Percentiles rank a stretch among this genome's conserved stretches.
Evolutionary conservation across 129 eudicot species (phyloP).

Genomic region (Tanacetum coccineum): DNA sequence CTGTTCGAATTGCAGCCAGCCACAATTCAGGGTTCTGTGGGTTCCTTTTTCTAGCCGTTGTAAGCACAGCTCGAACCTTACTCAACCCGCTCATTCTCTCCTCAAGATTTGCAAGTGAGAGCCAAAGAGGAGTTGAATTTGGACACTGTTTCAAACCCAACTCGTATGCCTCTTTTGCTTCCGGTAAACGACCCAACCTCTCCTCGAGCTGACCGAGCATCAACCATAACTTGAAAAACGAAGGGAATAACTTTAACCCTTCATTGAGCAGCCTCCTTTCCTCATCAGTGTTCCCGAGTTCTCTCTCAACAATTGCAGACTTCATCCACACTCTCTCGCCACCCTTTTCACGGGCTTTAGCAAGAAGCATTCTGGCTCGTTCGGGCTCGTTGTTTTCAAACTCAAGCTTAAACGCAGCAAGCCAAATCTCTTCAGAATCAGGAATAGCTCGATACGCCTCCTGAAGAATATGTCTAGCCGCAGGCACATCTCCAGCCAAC

Average conservation of each 20-base stretch:
- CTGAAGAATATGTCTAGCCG: slow-evolving; percentile 80
- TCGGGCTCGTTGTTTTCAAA: slow-evolving; percentile 90
- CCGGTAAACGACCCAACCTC: slow-evolving; percentile 40
- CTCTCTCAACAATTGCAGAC: slow-evolving; percentile 91
- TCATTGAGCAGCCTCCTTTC: slow-evolving; percentile 79
- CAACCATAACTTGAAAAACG: slow-evolving; percentile 80
- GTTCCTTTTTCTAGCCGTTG: slow-evolving; percentile 84
- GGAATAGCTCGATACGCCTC: slow-evolving; percentile 94
- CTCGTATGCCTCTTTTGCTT: slow-evolving; percentile 65
- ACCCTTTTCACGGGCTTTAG: slow-evolving; percentile 88
- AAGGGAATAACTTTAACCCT: slow-evolving; percentile 66
- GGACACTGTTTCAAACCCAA: slow-evolving; percentile 70
- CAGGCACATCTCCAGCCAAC: slow-evolving; percentile 96
- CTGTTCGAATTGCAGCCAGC: slow-evolving; percentile 87
- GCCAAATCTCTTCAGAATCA: slow-evolving; percentile 91
- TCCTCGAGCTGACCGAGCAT: slow-evolving; percentile 97
- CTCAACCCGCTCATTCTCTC: slow-evolving; percentile 76
- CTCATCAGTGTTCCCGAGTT: slow-evolving; percentile 60
- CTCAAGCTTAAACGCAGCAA: slow-evolving; percentile 94
- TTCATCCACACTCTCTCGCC: slow-evolving; percentile 99
- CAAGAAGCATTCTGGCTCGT: slow-evolving; percentile 84
- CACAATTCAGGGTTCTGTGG: slow-evolving; percentile 87
- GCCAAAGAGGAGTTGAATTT: slow-evolving; percentile 75
- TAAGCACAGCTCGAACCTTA: slow-evolving; percentile 81
- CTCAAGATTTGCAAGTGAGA: slow-evolving; percentile 76